Conservation (phyloP, 495 filamentous ascomycete species). For the Oidiodendron maius region DNA sequence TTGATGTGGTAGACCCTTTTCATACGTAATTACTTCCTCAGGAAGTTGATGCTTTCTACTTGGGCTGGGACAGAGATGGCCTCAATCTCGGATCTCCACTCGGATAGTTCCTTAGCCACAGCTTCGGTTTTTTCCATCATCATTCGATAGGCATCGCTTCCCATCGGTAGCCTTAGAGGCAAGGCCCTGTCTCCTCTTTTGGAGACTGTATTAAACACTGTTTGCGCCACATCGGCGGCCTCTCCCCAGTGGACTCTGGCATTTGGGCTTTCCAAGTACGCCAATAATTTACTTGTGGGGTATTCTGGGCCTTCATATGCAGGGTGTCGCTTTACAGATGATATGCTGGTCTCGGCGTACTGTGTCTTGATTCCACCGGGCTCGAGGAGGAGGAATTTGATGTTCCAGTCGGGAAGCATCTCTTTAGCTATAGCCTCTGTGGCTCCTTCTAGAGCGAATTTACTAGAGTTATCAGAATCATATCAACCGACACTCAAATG, state of each 20-base stretch:
- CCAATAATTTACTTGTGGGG: background rate
- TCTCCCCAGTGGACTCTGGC: background rate
- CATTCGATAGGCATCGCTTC: background rate
- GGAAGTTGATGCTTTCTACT: too few species aligned
- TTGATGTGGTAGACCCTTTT: too few species aligned
- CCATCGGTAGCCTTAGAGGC: background rate
- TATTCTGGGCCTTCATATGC: background rate
- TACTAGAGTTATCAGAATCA: background rate
- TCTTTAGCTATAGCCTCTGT: background rate
- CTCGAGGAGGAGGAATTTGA: background rate
- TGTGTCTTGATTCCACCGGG: background rate
- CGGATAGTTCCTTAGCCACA: background rate
- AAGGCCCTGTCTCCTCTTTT: background rate
- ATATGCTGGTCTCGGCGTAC: background rate
- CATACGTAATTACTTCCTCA: too few species aligned
- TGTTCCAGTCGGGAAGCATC: constrained; percentile 1
- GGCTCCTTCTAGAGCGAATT: constrained; percentile 1
- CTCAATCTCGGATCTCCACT: background rate
- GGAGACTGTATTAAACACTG: background rate
- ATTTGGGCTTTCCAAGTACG: background rate
- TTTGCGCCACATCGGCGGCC: background rate
- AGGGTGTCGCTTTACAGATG: background rate
- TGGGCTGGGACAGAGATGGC: too few species aligned
- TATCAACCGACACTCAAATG: background rate
- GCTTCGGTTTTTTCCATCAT: background rate